Conservation (phyloP, 2,329 filamentous ascomycete species). For the Tolypocladium album region DNA sequence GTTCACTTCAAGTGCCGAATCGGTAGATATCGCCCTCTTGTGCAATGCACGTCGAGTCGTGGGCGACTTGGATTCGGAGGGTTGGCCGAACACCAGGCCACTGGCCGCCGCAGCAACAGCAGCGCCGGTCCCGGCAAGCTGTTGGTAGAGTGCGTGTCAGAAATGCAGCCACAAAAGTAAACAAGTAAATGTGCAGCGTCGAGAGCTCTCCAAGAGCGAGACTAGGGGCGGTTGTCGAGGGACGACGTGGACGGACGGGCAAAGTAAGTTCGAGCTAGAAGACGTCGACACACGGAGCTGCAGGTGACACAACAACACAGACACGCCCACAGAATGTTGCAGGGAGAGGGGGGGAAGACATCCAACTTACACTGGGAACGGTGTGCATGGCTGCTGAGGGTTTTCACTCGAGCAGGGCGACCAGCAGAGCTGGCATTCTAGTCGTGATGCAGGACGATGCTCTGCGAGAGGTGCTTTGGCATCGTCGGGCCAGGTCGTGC, state of each 20-base stretch:
- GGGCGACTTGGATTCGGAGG: constrained; percentile 9
- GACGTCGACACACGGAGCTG: neutral
- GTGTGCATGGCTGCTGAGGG: constrained; percentile 40
- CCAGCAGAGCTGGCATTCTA: constrained; percentile 25
- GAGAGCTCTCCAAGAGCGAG: neutral
- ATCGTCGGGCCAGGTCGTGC: constrained; percentile 4
- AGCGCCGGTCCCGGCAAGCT: constrained; percentile 53
- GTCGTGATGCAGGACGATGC: constrained; percentile 12
- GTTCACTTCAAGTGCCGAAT: constrained; percentile 21
- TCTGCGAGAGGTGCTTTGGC: constrained; percentile 3
- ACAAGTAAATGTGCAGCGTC: neutral
- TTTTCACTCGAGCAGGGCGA: constrained; percentile 26
- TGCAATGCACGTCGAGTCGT: constrained; percentile 15
- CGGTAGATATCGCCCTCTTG: constrained; percentile 19
- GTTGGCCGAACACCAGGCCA: constrained; percentile 49
- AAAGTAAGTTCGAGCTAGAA: constrained; percentile 12
- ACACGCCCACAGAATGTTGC: constrained; percentile 1
- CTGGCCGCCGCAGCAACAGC: constrained; percentile 49
- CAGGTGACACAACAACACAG: neutral
- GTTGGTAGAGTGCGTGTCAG: constrained; percentile 2
- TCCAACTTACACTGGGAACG: constrained; percentile 36
- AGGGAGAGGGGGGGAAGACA: constrained; percentile 1
- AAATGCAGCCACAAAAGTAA: neutral
- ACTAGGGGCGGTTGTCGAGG: neutral
- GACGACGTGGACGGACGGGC: constrained; percentile 7